A percentile compares a stretch with the other conserved stretches of the same genome.
These are phyloP conservation scores for Sporothrix brasiliensis DNA, from an alignment of 2,329 filamentous ascomycete genomes.

Conservation along the genomic window DNA sequence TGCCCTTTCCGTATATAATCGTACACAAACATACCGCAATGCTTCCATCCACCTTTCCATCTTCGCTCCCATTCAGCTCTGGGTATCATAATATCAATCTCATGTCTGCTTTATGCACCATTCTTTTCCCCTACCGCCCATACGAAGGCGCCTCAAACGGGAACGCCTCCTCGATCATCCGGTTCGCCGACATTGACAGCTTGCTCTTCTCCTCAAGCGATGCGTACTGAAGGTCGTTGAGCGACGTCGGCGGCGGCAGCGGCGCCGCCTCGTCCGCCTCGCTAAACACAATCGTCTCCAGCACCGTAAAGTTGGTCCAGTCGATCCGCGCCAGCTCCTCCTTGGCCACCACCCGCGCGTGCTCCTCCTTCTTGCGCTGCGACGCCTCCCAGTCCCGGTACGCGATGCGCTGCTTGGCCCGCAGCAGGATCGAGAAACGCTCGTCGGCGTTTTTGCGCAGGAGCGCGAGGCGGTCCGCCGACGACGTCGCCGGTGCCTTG, in stretches of 20 bases:
- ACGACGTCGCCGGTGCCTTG: not conserved
- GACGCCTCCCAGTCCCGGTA: constrained; percentile 82
- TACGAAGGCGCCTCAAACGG: constrained; percentile 49
- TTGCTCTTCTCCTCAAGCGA: constrained; percentile 94
- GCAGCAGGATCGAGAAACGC: constrained; percentile 76
- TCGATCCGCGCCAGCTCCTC: constrained; percentile 81
- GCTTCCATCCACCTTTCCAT: not conserved
- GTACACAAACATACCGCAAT: not conserved
- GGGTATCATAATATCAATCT: constrained; percentile 2
- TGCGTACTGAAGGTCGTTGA: constrained; percentile 89
- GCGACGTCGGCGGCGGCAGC: constrained; percentile 83
- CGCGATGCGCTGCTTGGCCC: constrained; percentile 82
- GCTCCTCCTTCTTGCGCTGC: constrained; percentile 88
- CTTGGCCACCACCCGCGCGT: constrained; percentile 79
- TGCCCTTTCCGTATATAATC: constrained; percentile 1
- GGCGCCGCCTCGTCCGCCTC: constrained; percentile 84
- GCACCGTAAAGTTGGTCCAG: constrained; percentile 96
- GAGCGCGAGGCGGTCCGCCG: constrained; percentile 65
- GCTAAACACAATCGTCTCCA: constrained; percentile 91
- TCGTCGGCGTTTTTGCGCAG: constrained; percentile 75
- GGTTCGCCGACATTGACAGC: constrained; percentile 77
- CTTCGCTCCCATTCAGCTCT: not conserved
- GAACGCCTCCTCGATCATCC: constrained; percentile 93
- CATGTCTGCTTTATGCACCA: constrained; percentile 40
- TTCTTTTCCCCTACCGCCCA: not conserved